A percentile compares a stretch with the other conserved stretches of the same genome.
Evolutionary conservation across 495 filamentous ascomycete species (phyloP).

Genomic region (Cladorrhinum samala): DNA sequence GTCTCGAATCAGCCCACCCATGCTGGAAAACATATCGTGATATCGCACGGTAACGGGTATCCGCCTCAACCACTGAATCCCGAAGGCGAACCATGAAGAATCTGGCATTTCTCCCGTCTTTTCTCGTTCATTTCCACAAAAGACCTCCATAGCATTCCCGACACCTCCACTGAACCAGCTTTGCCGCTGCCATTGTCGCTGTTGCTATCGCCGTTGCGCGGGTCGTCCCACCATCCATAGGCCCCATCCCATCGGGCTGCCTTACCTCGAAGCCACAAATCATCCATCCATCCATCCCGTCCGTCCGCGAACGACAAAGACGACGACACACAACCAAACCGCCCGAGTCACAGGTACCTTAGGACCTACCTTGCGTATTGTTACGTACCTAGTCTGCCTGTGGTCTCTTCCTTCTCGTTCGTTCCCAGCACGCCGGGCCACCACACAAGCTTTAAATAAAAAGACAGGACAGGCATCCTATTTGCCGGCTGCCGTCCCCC

Average conservation of each 20-base stretch:
- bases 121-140: neutral
- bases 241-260: no score
- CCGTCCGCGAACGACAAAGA: no score
- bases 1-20: conserved; percentile 29
- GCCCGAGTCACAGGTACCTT: neutral
- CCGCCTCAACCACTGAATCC: conserved; percentile 8
- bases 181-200: no score
- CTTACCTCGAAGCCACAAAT: no score
- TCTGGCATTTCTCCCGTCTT: neutral
- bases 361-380: neutral
- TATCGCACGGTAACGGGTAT: conserved; percentile 16
- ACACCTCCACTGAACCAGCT: no score
- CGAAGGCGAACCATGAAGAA: neutral
- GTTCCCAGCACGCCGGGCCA: neutral
- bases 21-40: conserved; percentile 10
- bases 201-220: no score
- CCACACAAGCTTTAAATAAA: neutral
- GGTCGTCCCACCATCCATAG: no score
- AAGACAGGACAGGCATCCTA: neutral
- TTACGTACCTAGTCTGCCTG: no score
- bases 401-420: no score
- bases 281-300: no score
- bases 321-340: neutral
- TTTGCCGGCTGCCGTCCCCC: neutral
- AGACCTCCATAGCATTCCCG: no score